Evolutionary conservation across 495 filamentous ascomycete genomes (phyloP).

Genomic region (Penicillium lividum): DNA sequence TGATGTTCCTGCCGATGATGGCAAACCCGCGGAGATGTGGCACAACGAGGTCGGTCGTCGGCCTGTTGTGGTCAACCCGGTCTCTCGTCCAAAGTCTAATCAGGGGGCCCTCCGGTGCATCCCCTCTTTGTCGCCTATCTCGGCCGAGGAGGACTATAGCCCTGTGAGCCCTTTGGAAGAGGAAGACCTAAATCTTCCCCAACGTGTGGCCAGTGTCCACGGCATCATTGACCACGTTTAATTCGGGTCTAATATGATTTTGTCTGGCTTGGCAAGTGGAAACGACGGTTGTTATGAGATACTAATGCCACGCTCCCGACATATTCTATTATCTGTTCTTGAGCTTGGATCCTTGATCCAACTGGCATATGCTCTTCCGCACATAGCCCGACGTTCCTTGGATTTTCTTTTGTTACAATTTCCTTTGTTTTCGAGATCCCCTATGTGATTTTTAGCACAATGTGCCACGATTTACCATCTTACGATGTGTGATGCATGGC

Average conservation of each 20-base stretch:
- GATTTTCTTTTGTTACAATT: slow-evolving; percentile 31
- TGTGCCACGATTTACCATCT: slow-evolving; percentile 2
- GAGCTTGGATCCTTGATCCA: slow-evolving; percentile 5
- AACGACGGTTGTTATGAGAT: slow-evolving; percentile 8
- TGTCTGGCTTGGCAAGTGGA: neutral
- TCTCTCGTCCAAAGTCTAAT: slow-evolving; percentile 59
- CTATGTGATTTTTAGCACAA: slow-evolving; percentile 2
- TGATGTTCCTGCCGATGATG: slow-evolving; percentile 22
- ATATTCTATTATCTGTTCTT: slow-evolving; percentile 4
- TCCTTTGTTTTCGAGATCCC: slow-evolving; percentile 10
- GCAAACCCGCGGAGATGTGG: slow-evolving; percentile 44
- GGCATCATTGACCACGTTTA: slow-evolving; percentile 60
- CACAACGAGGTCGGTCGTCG: slow-evolving; percentile 56
- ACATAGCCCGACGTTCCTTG: slow-evolving; percentile 36
- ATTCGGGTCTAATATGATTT: neutral
- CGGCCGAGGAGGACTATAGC: slow-evolving; percentile 44
- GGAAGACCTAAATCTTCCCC: slow-evolving; percentile 23
- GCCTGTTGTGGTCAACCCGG: slow-evolving; percentile 47
- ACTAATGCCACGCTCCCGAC: slow-evolving; percentile 1
- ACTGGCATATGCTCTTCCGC: slow-evolving; percentile 15
- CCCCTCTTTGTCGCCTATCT: slow-evolving; percentile 47
- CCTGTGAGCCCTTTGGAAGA: slow-evolving; percentile 40
- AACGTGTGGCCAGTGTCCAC: slow-evolving; percentile 66
- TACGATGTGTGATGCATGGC: slow-evolving; percentile 21
- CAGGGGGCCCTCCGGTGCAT: slow-evolving; percentile 67